A percentile compares a stretch with the other conserved stretches of the same genome.
Evolutionary conservation across 106 monocot genomes (phyloP).

Genomic region (Agapanthus africanus): DNA sequence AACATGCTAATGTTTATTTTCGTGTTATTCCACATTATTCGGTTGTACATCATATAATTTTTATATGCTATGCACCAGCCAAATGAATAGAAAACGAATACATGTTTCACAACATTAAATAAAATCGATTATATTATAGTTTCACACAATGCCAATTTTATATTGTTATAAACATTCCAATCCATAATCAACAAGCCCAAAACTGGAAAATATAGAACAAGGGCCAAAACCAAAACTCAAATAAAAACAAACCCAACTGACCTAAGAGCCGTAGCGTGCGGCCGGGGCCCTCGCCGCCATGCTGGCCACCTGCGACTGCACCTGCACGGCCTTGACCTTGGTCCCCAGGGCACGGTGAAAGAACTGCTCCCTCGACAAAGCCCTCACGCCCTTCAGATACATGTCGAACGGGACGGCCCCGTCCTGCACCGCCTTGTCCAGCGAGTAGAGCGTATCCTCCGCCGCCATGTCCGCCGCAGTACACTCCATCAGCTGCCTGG

Average conservation of each 20-base stretch:
- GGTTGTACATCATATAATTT: no score
- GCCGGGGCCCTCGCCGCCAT: slow-evolving; percentile 43
- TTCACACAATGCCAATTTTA: no score
- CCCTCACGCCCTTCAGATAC: slow-evolving; percentile 76
- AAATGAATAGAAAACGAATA: no score
- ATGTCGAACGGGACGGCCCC: slow-evolving; percentile 56
- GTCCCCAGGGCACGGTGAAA: slow-evolving; percentile 59
- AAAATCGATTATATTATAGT: no score
- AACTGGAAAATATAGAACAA: no score
- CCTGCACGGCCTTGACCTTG: slow-evolving; percentile 54
- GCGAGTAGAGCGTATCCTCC: slow-evolving; percentile 66
- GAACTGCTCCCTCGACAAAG: slow-evolving; percentile 76
- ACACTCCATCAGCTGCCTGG: slow-evolving; percentile 75
- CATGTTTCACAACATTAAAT: no score
- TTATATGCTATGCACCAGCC: no score
- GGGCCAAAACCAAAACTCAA: no score
- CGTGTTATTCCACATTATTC: no score
- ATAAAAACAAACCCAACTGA: slow-evolving; percentile 3
- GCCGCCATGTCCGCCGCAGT: slow-evolving; percentile 57
- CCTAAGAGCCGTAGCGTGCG: slow-evolving; percentile 8
- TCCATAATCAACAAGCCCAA: no score
- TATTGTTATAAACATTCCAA: no score
- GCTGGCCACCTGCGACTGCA: slow-evolving; percentile 44
- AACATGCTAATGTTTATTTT: no score
- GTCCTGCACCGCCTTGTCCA: slow-evolving; percentile 76